These are phyloP conservation scores for Trichopus zeylanicus DNA, from an alignment of 116 monocot genomes.

Conservation along the genomic window DNA sequence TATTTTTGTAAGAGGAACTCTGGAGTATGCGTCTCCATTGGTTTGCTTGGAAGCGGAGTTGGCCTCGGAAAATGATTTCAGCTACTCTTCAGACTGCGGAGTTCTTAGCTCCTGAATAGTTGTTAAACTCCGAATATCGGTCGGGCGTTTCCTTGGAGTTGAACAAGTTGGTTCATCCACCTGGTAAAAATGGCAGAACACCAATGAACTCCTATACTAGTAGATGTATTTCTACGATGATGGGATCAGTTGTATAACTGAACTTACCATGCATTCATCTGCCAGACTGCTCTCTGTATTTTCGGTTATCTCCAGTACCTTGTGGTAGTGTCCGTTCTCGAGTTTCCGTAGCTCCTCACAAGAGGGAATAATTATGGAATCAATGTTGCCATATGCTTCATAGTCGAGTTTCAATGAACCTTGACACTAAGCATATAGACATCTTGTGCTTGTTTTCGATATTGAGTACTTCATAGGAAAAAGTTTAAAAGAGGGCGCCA, in stretches of 20 bases:
- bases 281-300: slow-evolving; percentile 44
- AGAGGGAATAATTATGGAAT: slow-evolving; percentile 48
- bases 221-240: neutral
- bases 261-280: slow-evolving; percentile 57
- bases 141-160: slow-evolving; percentile 36
- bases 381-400: slow-evolving; percentile 53
- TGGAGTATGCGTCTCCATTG: slow-evolving; percentile 28
- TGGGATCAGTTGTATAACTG: neutral
- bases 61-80: slow-evolving; percentile 40
- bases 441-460: too few species aligned
- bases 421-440: slow-evolving; percentile 8
- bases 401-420: slow-evolving; percentile 72
- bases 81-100: slow-evolving; percentile 47
- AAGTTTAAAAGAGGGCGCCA: neutral
- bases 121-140: slow-evolving; percentile 30
- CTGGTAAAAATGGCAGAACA: slow-evolving; percentile 9
- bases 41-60: slow-evolving; percentile 20
- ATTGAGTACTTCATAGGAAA: too few species aligned
- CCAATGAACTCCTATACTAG: neutral
- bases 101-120: slow-evolving; percentile 50
- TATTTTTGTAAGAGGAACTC: slow-evolving; percentile 38
- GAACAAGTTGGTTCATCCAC: slow-evolving; percentile 63
- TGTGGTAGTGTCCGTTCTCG: slow-evolving; percentile 42
- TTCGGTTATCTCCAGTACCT: slow-evolving; percentile 43
- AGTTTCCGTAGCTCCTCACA: slow-evolving; percentile 38